Percentiles rank a stretch among this genome's conserved stretches.
These are phyloP conservation scores for Gnomoniopsis sp. DNA, from an alignment of 2,329 filamentous ascomycete genomes.

Conservation along the genomic window DNA sequence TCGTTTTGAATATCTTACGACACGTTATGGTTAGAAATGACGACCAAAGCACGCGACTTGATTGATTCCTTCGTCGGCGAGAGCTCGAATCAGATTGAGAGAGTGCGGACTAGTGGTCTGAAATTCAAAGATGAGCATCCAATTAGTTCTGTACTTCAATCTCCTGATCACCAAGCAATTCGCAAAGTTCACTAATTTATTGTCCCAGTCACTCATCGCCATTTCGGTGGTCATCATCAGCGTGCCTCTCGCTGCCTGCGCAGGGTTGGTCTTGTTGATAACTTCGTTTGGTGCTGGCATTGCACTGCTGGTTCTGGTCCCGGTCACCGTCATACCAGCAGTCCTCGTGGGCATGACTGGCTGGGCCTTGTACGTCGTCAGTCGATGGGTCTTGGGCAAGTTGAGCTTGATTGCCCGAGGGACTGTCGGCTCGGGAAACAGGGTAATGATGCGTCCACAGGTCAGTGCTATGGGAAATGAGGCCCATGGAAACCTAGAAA, in stretches of 20 bases:
- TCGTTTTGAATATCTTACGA: too few species aligned
- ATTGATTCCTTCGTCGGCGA: neutral
- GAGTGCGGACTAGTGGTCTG: neutral
- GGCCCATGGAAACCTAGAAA: neutral
- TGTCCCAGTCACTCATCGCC: neutral
- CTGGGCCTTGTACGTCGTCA: neutral
- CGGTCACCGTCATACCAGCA: neutral
- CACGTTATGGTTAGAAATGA: neutral
- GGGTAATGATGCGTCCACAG: neutral
- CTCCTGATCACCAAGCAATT: neutral
- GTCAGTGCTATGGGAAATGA: neutral
- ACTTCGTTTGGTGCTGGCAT: neutral
- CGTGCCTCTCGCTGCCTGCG: neutral
- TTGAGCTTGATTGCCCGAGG: neutral
- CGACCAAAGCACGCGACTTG: neutral
- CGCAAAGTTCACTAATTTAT: neutral
- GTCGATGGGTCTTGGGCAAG: neutral
- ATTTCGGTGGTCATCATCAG: neutral
- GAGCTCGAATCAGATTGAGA: neutral
- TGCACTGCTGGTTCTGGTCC: neutral
- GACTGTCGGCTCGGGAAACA: neutral
- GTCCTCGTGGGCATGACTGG: neutral
- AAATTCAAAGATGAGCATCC: neutral
- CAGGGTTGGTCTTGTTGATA: neutral
- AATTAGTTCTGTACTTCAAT: neutral